These are phyloP conservation scores for Penicillium fimorum DNA, from an alignment of 495 filamentous ascomycete genomes.

Conservation along the genomic window DNA sequence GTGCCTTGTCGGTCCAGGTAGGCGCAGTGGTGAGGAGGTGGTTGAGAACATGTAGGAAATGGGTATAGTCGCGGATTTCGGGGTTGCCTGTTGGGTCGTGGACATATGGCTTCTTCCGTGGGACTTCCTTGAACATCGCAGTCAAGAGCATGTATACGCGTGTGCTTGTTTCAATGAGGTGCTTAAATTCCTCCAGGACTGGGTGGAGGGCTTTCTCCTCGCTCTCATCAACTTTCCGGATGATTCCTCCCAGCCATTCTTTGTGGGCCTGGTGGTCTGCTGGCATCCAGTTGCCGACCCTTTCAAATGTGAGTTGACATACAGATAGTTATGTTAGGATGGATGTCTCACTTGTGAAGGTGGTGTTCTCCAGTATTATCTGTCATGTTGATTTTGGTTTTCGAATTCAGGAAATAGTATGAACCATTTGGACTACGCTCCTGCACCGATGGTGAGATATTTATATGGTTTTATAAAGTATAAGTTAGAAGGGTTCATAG, in stretches of 20 bases:
- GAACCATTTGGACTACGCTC: too few species aligned
- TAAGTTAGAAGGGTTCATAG: background rate
- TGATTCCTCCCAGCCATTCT: slow-evolving; percentile 38
- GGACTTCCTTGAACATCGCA: slow-evolving; percentile 68
- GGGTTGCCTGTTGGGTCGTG: slow-evolving; percentile 57
- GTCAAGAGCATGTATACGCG: slow-evolving; percentile 38
- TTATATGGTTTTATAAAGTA: background rate
- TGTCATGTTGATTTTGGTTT: background rate
- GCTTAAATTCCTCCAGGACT: slow-evolving; percentile 42
- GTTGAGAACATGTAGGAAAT: slow-evolving; percentile 65
- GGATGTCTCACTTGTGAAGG: slow-evolving; percentile 15
- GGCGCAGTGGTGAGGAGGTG: slow-evolving; percentile 61
- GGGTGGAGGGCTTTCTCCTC: slow-evolving; percentile 27
- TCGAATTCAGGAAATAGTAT: too few species aligned
- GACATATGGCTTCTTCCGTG: slow-evolving; percentile 51
- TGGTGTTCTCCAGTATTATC: slow-evolving; percentile 10
- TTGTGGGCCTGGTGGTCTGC: slow-evolving; percentile 28
- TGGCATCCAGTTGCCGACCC: slow-evolving; percentile 41
- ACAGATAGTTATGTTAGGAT: too few species aligned
- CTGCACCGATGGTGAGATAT: background rate
- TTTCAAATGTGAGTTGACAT: slow-evolving; percentile 8
- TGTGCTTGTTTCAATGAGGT: slow-evolving; percentile 46
- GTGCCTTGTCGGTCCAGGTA: slow-evolving; percentile 53
- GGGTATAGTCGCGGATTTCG: slow-evolving; percentile 61
- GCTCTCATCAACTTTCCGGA: slow-evolving; percentile 30